Evolutionary conservation across 805 yeast genomes (phyloP), one percentile per base, ranked within the genome.

Genomic region (Ascoidea rubescens): DNA sequence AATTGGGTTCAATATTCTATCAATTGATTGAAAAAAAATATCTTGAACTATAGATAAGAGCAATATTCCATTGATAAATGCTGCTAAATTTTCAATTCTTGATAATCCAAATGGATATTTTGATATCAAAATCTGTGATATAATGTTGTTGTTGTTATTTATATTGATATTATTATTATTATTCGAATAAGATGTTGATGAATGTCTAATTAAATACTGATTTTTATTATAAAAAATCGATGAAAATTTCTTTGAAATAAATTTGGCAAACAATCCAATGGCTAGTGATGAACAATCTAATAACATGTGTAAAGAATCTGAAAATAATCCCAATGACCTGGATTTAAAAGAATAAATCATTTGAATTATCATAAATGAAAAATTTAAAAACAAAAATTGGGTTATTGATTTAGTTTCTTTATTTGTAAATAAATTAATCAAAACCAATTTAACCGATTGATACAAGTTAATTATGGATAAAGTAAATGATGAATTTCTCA

Each of bases 301-400:
- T 2, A 95, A 85, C 99, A 93, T 93, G 66, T 93, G 99, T 51
- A 93, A 73, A 1, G 96, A 88, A 62, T 93, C 99, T 17, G 96
- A 88, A 51, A 93, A 66, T 30, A 93, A 71, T 8, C 99, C 97
- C 48, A 93, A 70, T 0, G 98, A 91, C 62, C 87, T 90, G 1
- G 98, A 89, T 55, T 95, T 75, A 67, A 93, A 84, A 0, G 98
- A 90, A 64, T 93, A 93, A 7, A 93, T 68, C 57, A 93, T 73
- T 68, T 93, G 99, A 46, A 93, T 82, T 60, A 93, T 79, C 99
- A 93, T 93, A 68, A 93, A 93, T 2, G 93, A 78, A 10, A 95
- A 80, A 66, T 93, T 93, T 55, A 93, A 73, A 56, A 91, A 66
- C 49, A 93, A 68, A 60, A 91, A 93, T 53, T 87, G 83, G 66